phyloP scores from a whole-genome alignment of 2,329 filamentous ascomycete genomes.

The Penicillium sp. region DNA sequence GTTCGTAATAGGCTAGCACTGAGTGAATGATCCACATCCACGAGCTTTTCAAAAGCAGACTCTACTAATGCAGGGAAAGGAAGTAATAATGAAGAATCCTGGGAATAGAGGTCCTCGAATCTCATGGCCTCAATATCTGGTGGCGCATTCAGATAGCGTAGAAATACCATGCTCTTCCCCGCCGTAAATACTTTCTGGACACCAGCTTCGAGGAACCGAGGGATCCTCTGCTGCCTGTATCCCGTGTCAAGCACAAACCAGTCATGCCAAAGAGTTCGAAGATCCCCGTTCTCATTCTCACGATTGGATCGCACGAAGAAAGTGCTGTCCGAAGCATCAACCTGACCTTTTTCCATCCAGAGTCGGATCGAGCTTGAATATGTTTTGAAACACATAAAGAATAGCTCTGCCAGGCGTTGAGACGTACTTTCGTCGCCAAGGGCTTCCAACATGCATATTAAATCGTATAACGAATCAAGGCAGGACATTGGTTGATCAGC shows the following conservation, averaged over 20 bases:
- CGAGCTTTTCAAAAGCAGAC: conserved; percentile 70
- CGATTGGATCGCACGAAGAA: conserved; percentile 72
- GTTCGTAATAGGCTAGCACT: conserved; percentile 66
- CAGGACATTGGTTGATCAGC: conserved; percentile 64
- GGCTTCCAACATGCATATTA: conserved; percentile 68
- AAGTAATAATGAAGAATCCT: conserved; percentile 36
- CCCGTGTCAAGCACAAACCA: conserved; percentile 67
- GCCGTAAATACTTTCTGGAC: conserved; percentile 75
- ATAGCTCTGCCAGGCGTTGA: conserved; percentile 64
- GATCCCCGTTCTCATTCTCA: conserved; percentile 55
- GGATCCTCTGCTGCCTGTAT: conserved; percentile 62
- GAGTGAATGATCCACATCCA: conserved; percentile 69
- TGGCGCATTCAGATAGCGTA: conserved; percentile 65
- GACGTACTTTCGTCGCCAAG: conserved; percentile 64
- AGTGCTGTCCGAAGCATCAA: conserved; percentile 63
- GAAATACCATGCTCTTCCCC: conserved; percentile 82
- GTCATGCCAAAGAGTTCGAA: conserved; percentile 71
- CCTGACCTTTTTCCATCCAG: conserved; percentile 81
- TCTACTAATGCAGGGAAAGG: conserved; percentile 68
- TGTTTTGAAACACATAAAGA: conserved; percentile 77
- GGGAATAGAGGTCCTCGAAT: conserved; percentile 39
- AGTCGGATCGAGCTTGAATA: conserved; percentile 76
- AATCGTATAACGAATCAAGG: conserved; percentile 74
- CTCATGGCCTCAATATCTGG: conserved; percentile 33
- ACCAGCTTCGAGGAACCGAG: conserved; percentile 70